These are phyloP conservation scores for Penicillium sp. DNA, from an alignment of 2,329 filamentous ascomycete genomes.

Conservation along the genomic window DNA sequence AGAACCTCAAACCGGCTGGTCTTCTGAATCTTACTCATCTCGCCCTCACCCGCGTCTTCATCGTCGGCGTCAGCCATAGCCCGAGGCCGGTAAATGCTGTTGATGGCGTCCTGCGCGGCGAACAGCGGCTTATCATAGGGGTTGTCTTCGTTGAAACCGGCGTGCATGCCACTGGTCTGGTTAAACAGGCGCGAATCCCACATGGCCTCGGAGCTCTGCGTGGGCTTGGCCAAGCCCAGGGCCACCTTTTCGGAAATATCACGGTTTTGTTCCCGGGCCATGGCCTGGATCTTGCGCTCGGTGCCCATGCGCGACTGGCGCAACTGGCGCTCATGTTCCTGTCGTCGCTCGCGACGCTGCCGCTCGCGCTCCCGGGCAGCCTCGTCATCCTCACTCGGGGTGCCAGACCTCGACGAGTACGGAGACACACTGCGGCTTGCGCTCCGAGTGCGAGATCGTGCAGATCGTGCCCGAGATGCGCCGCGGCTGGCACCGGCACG, in stretches of 20 bases:
- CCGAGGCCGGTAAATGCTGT: constrained; percentile 82
- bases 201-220: constrained; percentile 87
- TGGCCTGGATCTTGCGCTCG: constrained; percentile 82
- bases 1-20: constrained; percentile 80
- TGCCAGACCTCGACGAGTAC: constrained; percentile 43
- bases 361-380: constrained; percentile 71
- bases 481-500: constrained; percentile 52
- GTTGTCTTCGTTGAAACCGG: constrained; percentile 96
- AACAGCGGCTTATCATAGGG: constrained; percentile 96
- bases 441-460: constrained; percentile 45
- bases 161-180: constrained; percentile 82
- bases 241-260: constrained; percentile 98
- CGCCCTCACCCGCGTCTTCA: constrained; percentile 71
- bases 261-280: constrained; percentile 90
- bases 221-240: constrained; percentile 88
- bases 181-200: constrained; percentile 96
- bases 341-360: constrained; percentile 68
- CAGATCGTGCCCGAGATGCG: constrained; percentile 40
- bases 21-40: constrained; percentile 85
- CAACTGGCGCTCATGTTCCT: constrained; percentile 82
- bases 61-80: constrained; percentile 68
- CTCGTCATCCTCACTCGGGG: constrained; percentile 59
- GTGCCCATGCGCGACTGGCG: constrained; percentile 93
- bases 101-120: constrained; percentile 89
- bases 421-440: constrained; percentile 40